Conservation (phyloP, 257 asterid genomes). For the Solanum pinnatisectum region DNA sequence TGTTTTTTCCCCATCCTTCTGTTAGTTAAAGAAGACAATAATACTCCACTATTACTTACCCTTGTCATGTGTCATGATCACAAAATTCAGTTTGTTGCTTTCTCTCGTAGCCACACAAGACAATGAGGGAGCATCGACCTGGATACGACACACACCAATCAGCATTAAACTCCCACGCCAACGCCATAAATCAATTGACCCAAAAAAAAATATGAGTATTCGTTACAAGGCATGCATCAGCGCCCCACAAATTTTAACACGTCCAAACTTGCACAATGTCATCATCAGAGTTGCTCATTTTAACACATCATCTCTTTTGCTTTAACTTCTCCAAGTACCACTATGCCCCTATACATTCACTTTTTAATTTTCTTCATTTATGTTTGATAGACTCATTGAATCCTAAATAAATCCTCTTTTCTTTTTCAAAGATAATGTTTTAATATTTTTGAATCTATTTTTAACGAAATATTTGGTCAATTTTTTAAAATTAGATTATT, state of each 20-base stretch:
- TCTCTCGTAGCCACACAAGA: neutral
- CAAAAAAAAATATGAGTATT: neutral
- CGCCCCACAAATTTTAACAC: neutral
- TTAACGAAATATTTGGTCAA: no score
- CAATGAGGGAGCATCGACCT: neutral
- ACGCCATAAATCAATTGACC: neutral
- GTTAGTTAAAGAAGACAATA: neutral
- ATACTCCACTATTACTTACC: neutral
- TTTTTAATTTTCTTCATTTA: no score
- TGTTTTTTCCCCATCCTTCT: neutral
- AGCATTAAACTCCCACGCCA: neutral
- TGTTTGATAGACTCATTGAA: accelerated
- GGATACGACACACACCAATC: neutral
- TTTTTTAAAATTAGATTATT: no score
- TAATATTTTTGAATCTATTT: no score
- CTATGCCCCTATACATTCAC: neutral
- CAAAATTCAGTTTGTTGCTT: neutral
- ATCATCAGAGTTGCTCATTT: neutral
- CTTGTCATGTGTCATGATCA: neutral
- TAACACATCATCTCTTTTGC: neutral
- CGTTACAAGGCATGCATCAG: neutral
- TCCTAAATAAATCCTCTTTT: no score
- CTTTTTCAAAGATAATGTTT: accelerated
- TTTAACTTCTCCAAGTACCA: neutral
- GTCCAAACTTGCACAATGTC: neutral